phyloP scores from a whole-genome alignment of 257 asterid genomes.

The Rauvolfia tetraphylla region DNA sequence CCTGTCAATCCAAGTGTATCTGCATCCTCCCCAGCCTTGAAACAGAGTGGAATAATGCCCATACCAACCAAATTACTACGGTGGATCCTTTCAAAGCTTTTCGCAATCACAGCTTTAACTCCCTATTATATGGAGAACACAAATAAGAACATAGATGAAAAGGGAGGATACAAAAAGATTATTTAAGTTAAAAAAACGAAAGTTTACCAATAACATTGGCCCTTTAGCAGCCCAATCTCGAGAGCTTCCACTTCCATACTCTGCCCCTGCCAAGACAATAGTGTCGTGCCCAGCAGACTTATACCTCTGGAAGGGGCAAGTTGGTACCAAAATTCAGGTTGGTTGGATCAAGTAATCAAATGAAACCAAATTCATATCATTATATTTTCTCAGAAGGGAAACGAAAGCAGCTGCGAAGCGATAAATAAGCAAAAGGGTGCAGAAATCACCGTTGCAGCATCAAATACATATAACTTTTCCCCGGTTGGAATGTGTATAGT shows the following conservation, averaged over 20 bases:
- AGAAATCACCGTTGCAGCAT: slow-evolving; percentile 79
- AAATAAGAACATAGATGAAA: background rate
- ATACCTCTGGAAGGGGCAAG: slow-evolving; percentile 57
- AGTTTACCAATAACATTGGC: slow-evolving; percentile 82
- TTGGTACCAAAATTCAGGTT: slow-evolving; percentile 10
- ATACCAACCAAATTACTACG: slow-evolving; percentile 94
- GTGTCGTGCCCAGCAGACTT: slow-evolving; percentile 77
- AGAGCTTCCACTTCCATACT: slow-evolving; percentile 98
- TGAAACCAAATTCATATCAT: background rate
- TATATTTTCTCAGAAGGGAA: background rate
- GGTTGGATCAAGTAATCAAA: slow-evolving; percentile 3
- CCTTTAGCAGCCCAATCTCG: slow-evolving; percentile 99
- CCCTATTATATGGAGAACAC: slow-evolving; percentile 44
- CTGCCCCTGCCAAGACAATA: slow-evolving; percentile 93
- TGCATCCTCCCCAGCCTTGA: slow-evolving; percentile 94
- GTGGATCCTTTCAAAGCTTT: slow-evolving; percentile 91
- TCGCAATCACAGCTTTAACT: slow-evolving; percentile 92
- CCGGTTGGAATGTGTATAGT: slow-evolving; percentile 86
- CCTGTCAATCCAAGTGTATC: slow-evolving; percentile 88
- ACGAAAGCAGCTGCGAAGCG: background rate
- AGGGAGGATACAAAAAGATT: background rate
- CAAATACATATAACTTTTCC: slow-evolving; percentile 69
- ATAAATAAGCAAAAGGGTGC: background rate
- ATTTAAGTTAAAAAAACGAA: slow-evolving; percentile 21
- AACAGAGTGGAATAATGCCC: slow-evolving; percentile 93